Evolutionary conservation across 768 basidiomycete species (phyloP).

Genomic region (Boletus vinaceobasis): DNA sequence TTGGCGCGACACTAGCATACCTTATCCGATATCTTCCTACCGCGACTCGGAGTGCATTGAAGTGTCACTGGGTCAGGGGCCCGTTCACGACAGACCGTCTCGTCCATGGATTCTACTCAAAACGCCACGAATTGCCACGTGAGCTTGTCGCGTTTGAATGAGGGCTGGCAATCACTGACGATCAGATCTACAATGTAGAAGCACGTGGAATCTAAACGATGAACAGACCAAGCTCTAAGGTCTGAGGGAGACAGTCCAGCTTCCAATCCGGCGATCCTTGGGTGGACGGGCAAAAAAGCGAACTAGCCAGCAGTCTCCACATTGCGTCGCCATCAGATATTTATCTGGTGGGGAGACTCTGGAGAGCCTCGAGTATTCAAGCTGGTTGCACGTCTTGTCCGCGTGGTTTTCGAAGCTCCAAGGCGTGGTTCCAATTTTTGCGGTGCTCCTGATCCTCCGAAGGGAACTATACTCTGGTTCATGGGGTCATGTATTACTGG

Average conservation of each 20-base stretch:
- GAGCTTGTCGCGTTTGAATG: too few relatives aligned
- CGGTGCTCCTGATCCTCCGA: not conserved
- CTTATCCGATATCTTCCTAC: not conserved
- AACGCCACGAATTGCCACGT: too few relatives aligned
- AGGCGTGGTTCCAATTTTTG: not conserved
- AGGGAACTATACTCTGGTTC: not conserved
- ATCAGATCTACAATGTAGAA: not conserved
- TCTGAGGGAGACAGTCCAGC: too few relatives aligned
- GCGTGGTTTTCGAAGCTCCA: not conserved
- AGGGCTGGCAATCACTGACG: not conserved
- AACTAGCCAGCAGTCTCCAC: not conserved
- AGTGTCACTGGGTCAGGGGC: too few relatives aligned
- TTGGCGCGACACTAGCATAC: not conserved
- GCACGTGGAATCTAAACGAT: not conserved
- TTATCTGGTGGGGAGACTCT: not conserved
- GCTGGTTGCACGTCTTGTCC: not conserved
- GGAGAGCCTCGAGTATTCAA: too few relatives aligned
- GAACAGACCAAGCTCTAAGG: not conserved
- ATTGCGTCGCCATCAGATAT: not conserved
- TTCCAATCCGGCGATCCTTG: not conserved
- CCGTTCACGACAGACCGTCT: too few relatives aligned
- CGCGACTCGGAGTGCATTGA: too few relatives aligned
- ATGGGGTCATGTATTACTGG: not conserved
- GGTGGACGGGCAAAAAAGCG: not conserved
- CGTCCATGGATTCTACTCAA: too few relatives aligned